Base-by-base conservation (phyloP, 1,284 basidiomycete genomes). In the Cryptococcus sp. region DNA sequence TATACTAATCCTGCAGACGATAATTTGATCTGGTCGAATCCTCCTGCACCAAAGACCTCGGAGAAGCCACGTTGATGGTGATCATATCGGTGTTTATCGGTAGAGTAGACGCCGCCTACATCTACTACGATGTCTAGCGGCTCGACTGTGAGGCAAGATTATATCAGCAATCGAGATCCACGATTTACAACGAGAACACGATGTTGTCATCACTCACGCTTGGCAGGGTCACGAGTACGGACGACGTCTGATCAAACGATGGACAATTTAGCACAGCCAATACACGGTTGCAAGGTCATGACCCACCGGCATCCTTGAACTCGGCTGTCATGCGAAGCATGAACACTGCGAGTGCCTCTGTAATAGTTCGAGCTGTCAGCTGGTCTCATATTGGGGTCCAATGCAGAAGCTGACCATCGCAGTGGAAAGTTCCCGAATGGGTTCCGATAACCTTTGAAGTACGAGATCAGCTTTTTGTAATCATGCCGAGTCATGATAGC, bases 121-220 rank as follows among this genome's bases (percentile, higher is more conserved):
- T 99, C 95, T 39, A 99, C 93, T n/a, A 99, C 92, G 73, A 99
- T 93, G 70, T 93, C 88, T 70, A 93, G 93, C 4, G 85, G 83
- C 62, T 89, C 87, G 54, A 99, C 77, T 78, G 61, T 2, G 43
- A 25, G n/a, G 49, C 20, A 34, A 13, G 6, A 19, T 19, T n/a
- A 22, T 5, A 23, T 13, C 1, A 52, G 16, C 13, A 17, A 23
- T 25, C 17, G 25, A 11, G 20, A 19, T 25, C 20, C 19, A 8
- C 13, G 13, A 38, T 20, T 37, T 16, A 51, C 25, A 47, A 47
- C 15, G 19, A 1, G 38, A 20, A 22, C n/a, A 46, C 52, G 29
- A 3, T 39, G 1, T 8, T 20, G 38, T n/a, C 15, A 20, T 25
- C 13, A 61, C 76, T 51, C 39, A 78, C 77, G 85, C 50, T 89